Evolutionary conservation across 495 filamentous ascomycete species (phyloP), one percentile per base, ranked within the genome.

Genomic region (Bombardia bombarda): DNA sequence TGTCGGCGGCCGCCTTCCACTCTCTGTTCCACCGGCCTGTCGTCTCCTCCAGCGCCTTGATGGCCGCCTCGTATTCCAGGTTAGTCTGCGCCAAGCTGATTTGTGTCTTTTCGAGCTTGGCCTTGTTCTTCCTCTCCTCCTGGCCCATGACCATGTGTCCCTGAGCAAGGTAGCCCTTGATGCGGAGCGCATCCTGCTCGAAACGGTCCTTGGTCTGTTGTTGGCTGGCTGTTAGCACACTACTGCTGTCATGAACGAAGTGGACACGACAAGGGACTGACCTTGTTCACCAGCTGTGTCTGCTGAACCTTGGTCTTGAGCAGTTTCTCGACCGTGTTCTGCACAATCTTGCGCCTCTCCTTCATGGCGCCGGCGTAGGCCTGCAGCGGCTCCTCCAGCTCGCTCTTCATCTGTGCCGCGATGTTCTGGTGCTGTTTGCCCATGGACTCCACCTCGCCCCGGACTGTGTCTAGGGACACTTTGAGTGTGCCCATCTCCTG

Each of bases 71-170:
- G 57, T 99, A 99, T 47, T 99, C 93, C 32, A 78, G 77, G 65
- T 90, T 95, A 41, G 89, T 87, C 12, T 75, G 82, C 0, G 90
- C 87, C 21, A 97, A 69, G 52, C 92, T 90, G 51, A 94, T 90
- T 60, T 97, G 93, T 5, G 93, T 96, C 70, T 99, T 99, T 62
- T 99, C 93, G 35, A 99, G 78, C 63, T 92, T 95, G 19, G 90
- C 87, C 68, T 99, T 99, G 63, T 99, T 99, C 68, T 96, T 97
- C 28, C 90, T 75, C 64, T 99, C 93, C 52, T 99, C 93, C 46
- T 99, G 93, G 9, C 93, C 93, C 93, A 97, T 97, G 30, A 99
- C 93, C 93, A 99, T 99, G 57, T 99, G 93, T 14, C 92, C 93
- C 63, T 99, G 93, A 7, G 93, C 93, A 14, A 97, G 77, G 54